phyloP scores from a whole-genome alignment of 345 rosid species.

The Rhizophora mangle region DNA sequence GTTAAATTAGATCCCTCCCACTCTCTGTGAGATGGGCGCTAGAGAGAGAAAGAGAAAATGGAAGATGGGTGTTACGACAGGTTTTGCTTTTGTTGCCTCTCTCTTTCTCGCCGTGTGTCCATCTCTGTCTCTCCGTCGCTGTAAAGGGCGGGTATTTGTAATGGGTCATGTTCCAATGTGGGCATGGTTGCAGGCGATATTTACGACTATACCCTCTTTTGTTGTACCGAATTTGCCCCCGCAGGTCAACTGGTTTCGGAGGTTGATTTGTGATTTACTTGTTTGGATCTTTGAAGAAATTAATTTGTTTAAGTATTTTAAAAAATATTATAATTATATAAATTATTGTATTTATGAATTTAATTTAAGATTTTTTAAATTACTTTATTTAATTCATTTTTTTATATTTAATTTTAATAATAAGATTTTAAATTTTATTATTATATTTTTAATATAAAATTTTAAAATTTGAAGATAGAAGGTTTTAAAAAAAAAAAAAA shows the following conservation, averaged over 20 bases:
- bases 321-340: no score
- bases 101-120: conserved; percentile 2
- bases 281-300: no score
- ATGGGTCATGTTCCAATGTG: background rate
- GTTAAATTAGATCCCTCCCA: background rate
- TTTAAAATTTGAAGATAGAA: no score
- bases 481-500: no score
- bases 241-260: conserved; percentile 14
- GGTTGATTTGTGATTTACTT: no score
- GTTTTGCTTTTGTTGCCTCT: background rate
- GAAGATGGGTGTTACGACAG: background rate
- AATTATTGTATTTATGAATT: no score
- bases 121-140: background rate
- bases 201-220: background rate
- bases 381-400: no score
- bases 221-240: conserved; percentile 16
- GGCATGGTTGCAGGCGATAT: background rate
- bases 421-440: no score
- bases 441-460: no score
- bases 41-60: background rate
- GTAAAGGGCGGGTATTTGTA: background rate
- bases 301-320: no score
- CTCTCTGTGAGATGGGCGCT: background rate
- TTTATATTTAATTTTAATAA: no score
- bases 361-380: no score